phyloP scores from a whole-genome alignment of 2,329 filamentous ascomycete species.

The Didymellaceae sp. region DNA sequence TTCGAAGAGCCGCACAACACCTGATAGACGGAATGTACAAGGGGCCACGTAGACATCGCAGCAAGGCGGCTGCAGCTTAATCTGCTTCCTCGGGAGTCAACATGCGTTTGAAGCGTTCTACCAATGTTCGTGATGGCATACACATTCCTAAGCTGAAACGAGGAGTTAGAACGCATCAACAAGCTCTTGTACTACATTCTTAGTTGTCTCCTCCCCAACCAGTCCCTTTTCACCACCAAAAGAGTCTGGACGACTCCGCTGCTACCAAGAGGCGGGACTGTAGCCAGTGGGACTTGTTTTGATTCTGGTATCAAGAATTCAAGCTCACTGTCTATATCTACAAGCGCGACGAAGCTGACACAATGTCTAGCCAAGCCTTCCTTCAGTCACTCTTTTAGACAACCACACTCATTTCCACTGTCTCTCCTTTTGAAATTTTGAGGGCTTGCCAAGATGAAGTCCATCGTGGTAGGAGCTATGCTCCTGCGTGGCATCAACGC shows the following conservation, averaged over 20 bases:
- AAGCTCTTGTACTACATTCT: conserved; percentile 13
- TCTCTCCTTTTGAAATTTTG: conserved; percentile 6
- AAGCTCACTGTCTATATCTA: conserved; percentile 12
- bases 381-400: conserved; percentile 18
- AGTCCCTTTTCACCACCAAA: not conserved
- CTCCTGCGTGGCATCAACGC: conserved; percentile 15
- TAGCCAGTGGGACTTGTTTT: conserved; percentile 12
- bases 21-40: conserved; percentile 12
- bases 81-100: not conserved
- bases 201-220: conserved; percentile 4
- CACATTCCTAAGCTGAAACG: conserved; percentile 13
- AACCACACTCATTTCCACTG: conserved; percentile 15
- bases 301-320: conserved; percentile 16
- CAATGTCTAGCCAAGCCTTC: conserved; percentile 21
- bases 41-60: conserved; percentile 2
- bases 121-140: not conserved
- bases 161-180: conserved; percentile 11
- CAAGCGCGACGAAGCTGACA: conserved; percentile 8
- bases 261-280: not conserved
- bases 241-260: conserved; percentile 1
- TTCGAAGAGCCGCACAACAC: conserved; percentile 3
- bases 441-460: conserved; percentile 16
- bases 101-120: not conserved
- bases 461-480: conserved; percentile 17
- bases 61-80: conserved; percentile 3